Evolutionary conservation across 2,329 filamentous ascomycete species (phyloP).

Genomic region (Penicillium sp.): DNA sequence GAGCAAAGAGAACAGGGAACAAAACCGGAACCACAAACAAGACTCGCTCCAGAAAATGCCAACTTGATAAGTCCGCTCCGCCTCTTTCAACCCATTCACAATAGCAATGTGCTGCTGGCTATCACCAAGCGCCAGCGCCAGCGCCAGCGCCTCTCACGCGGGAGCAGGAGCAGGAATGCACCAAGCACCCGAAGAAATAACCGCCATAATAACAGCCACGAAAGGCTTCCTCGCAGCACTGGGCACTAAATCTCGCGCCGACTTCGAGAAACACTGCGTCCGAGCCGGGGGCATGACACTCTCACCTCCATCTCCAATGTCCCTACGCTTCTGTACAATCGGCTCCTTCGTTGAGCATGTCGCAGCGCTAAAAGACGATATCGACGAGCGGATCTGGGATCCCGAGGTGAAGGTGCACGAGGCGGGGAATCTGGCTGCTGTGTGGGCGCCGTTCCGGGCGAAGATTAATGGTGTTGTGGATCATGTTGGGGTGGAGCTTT

Average conservation of each 20-base stretch:
- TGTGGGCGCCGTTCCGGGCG: conserved; percentile 37
- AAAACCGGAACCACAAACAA: neutral
- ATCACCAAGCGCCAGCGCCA: no score
- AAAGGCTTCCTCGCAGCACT: conserved; percentile 33
- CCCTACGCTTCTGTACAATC: conserved; percentile 37
- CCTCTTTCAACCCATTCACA: neutral
- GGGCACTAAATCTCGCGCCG: conserved; percentile 29
- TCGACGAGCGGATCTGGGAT: conserved; percentile 36
- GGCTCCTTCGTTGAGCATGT: conserved; percentile 36
- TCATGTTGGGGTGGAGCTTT: conserved; percentile 37
- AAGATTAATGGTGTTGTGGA: conserved; percentile 36
- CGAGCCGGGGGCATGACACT: conserved; percentile 36
- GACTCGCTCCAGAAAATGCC: neutral
- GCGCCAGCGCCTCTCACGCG: neutral
- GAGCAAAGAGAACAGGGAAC: neutral
- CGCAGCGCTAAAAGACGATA: conserved; percentile 28
- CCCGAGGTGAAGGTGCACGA: conserved; percentile 34
- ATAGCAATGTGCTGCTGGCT: conserved; percentile 20
- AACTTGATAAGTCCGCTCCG: neutral
- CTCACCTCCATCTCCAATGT: conserved; percentile 29
- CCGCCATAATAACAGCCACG: conserved; percentile 28
- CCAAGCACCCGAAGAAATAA: conserved; percentile 14
- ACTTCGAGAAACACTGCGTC: conserved; percentile 36
- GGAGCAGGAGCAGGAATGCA: neutral
- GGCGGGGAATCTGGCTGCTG: conserved; percentile 29